Base-by-base conservation (phyloP, 176 grass and related monocot species). In the Carex scoparia region DNA sequence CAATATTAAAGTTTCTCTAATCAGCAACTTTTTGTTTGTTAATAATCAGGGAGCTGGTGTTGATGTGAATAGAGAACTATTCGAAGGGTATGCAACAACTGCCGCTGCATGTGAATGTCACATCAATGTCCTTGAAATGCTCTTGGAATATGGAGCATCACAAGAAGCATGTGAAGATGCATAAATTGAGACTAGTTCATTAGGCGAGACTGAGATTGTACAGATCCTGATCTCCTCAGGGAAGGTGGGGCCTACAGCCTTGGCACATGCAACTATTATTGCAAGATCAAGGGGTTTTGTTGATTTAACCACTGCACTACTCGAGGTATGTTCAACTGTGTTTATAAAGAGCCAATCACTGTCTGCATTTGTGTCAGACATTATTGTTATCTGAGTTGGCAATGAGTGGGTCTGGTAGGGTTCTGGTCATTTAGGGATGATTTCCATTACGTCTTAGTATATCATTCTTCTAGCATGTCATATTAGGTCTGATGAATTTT, bases 221-320 rank as follows among this genome's bases (percentile, higher is more conserved):
- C 23, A 62, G 49, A 30, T 81, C 28, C 56, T 93, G 49, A 61
- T 90, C 19, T 88, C 85, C 84, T 90, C 91, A 58, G 86, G 88
- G 31, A 61, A 88, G 66, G 59, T 66, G 46, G 63, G 86, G 14
- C 61, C 86, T 84, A 77, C 60, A 58, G 82, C 86, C 64, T 66
- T 82, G 10, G 65, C 79, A 16, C 88, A 90, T 84, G 88, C 91
- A 56, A 71, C 89, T 80, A 86, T 93, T 30, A 81, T 61, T 81
- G 88, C 91, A 74, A 84, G 79, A 65, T 90, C 88, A 78, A 88
- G 91, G 85, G 91, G 91, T 19, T 93, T 93, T 76, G 74, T 90
- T 69, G 84, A 93, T 77, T 84, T 87, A 44, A 79, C 84, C 4
- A 51, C 3, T 48, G 70, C 69, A 81, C 73, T 93, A 74, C 70